Conservation (phyloP, 2,329 filamentous ascomycete genomes). For the Diaporthe sp. region DNA sequence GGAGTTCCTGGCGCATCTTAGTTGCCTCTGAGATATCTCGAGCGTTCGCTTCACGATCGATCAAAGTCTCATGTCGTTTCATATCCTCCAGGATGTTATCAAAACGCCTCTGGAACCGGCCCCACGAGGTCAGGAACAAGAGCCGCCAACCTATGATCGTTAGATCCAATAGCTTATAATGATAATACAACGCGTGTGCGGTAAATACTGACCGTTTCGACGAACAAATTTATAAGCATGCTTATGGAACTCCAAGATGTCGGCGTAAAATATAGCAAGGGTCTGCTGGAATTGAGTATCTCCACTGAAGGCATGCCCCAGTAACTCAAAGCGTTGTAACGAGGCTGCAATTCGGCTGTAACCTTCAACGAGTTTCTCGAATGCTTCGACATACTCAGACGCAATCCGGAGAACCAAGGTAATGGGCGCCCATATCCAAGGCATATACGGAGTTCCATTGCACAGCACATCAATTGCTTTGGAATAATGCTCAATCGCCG, state of each 20-base stretch:
- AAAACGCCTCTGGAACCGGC: slow-evolving; percentile 49
- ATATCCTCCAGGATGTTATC: slow-evolving; percentile 47
- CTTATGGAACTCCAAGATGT: slow-evolving; percentile 61
- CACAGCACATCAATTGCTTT: slow-evolving; percentile 54
- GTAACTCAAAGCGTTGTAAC: slow-evolving; percentile 50
- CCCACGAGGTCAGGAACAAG: slow-evolving; percentile 50
- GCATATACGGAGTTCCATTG: slow-evolving; percentile 57
- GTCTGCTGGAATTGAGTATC: slow-evolving; percentile 51
- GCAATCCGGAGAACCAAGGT: slow-evolving; percentile 47
- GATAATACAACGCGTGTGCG: not conserved
- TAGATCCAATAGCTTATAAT: not conserved
- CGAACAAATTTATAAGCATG: slow-evolving; percentile 57
- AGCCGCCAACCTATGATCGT: slow-evolving; percentile 47
- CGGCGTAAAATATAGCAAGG: slow-evolving; percentile 55
- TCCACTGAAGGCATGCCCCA: slow-evolving; percentile 43
- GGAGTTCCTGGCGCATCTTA: slow-evolving; percentile 39
- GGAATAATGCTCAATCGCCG: slow-evolving; percentile 53
- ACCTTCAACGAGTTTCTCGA: slow-evolving; percentile 53
- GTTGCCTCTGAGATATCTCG: slow-evolving; percentile 41
- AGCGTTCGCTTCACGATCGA: slow-evolving; percentile 48
- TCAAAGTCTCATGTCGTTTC: slow-evolving; percentile 42
- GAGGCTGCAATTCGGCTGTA: slow-evolving; percentile 52
- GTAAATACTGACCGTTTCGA: slow-evolving; percentile 41
- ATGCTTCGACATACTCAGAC: slow-evolving; percentile 49
- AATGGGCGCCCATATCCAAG: slow-evolving; percentile 59